Conservation (phyloP, 305 asterid species). For the Fraxinus albicans region DNA sequence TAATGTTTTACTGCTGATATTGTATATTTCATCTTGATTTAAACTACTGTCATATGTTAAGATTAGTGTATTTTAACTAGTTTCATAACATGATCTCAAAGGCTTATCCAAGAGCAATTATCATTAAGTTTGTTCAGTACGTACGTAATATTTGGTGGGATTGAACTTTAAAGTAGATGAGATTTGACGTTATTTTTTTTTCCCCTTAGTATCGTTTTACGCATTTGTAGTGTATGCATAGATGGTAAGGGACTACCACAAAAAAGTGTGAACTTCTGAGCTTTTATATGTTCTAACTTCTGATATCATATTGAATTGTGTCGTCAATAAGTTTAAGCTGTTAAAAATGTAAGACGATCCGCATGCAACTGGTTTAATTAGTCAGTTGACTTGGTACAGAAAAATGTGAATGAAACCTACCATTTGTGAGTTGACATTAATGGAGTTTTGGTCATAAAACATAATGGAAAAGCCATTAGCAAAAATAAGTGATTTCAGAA, state of each 20-base stretch:
- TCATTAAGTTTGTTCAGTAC: background rate
- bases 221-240: no score
- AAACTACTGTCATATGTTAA: background rate
- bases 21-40: background rate
- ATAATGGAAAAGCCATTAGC: constrained; percentile 11
- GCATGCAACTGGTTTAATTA: background rate
- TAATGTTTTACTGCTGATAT: constrained; percentile 86
- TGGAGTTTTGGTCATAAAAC: constrained; percentile 14
- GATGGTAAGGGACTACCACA: background rate
- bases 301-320: background rate
- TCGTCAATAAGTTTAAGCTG: background rate
- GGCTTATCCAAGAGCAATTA: background rate
- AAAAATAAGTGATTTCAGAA: background rate
- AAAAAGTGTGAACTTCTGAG: background rate
- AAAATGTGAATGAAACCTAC: background rate
- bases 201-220: no score
- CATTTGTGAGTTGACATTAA: constrained; percentile 18
- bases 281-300: background rate
- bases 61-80: background rate
- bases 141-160: background rate
- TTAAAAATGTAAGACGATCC: background rate
- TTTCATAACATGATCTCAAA: background rate
- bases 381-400: background rate
- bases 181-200: background rate
- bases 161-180: background rate